phyloP scores from a whole-genome alignment of 345 rosid species.

The Corchorus olitorius region DNA sequence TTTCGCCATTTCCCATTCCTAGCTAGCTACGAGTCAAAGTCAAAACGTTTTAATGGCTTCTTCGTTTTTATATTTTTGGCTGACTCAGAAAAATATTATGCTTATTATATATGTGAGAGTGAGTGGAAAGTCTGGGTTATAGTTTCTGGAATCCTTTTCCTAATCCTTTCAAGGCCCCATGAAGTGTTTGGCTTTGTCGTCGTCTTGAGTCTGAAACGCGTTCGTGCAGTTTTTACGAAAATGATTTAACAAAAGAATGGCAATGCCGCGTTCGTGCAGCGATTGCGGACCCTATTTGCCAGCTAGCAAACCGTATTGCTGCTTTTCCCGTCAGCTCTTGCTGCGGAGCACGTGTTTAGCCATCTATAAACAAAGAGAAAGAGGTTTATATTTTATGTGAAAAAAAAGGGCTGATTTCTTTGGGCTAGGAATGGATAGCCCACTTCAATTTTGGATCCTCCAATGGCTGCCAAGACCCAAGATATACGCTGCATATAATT shows the following conservation, averaged over 20 bases:
- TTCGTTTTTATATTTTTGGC: neutral
- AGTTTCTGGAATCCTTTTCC: neutral
- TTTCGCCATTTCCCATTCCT: neutral
- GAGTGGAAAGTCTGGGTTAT: neutral
- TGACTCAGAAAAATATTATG: neutral
- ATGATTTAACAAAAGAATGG: neutral
- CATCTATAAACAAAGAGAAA: too few species aligned
- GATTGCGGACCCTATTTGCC: neutral
- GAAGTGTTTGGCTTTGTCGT: neutral
- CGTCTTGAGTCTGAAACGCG: neutral
- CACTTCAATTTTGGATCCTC: neutral
- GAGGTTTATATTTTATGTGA: too few species aligned
- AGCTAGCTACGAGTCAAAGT: slow-evolving; percentile 1
- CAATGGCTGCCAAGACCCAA: neutral
- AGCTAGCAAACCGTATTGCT: neutral
- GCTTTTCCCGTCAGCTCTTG: neutral
- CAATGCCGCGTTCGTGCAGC: neutral
- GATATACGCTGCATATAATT: neutral
- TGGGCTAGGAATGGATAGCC: neutral
- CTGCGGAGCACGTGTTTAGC: neutral
- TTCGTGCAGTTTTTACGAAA: neutral
- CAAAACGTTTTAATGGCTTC: neutral
- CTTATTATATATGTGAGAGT: too few species aligned
- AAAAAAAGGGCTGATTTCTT: neutral
- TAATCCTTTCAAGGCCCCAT: neutral